Conservation (phyloP, 2,329 filamentous ascomycete species). For the Aspergillus transmontanensis region DNA sequence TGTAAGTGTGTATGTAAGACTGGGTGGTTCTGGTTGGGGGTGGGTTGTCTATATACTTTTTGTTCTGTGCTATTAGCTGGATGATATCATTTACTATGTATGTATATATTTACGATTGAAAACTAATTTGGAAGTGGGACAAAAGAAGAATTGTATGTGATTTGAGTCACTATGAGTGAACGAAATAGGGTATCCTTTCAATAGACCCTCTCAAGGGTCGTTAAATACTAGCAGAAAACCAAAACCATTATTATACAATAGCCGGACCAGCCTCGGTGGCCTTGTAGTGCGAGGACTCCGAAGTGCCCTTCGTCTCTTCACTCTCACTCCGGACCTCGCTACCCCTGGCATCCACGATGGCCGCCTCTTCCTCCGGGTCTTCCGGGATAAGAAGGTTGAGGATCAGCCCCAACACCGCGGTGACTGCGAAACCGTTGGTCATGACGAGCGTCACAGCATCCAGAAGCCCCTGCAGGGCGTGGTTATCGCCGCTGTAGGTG, state of each 20-base stretch:
- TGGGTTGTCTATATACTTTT: background rate
- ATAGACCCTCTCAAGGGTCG: background rate
- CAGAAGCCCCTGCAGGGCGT: slow-evolving; percentile 63
- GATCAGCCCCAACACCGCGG: slow-evolving; percentile 70
- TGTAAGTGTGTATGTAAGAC: background rate
- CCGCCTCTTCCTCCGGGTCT: slow-evolving; percentile 69
- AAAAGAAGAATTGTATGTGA: background rate
- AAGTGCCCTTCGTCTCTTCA: background rate
- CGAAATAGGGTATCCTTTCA: background rate
- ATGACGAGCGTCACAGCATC: slow-evolving; percentile 65
- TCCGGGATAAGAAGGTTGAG: slow-evolving; percentile 74
- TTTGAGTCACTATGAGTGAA: background rate
- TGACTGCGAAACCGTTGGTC: slow-evolving; percentile 64
- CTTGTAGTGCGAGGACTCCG: background rate
- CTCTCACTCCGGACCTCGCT: slow-evolving; percentile 16
- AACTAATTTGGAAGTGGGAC: background rate
- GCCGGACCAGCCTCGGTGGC: background rate
- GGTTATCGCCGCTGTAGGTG: slow-evolving; percentile 58
- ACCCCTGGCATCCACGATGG: slow-evolving; percentile 27
- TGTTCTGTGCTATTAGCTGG: background rate
- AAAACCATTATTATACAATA: background rate
- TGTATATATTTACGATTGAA: background rate
- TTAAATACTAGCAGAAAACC: background rate
- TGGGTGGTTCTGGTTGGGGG: too few species aligned
- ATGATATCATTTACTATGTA: background rate